A percentile compares a stretch with the other conserved stretches of the same genome.
These are phyloP conservation scores for Zoysia japonica DNA, from an alignment of 176 grass and related monocot species.

Conservation along the genomic window DNA sequence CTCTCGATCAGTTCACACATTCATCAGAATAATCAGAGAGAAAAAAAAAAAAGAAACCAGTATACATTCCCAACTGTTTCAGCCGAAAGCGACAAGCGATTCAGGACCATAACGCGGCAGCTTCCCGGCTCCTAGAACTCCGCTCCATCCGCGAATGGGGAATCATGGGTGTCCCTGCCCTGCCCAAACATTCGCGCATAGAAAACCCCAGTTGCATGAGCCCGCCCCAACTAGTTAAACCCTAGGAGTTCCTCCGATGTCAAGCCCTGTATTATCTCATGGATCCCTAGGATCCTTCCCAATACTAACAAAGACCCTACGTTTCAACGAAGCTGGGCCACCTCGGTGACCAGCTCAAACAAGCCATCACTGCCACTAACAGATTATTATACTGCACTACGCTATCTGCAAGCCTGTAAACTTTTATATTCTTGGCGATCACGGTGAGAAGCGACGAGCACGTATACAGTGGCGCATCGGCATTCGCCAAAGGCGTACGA, in stretches of 20 bases:
- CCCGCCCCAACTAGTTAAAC: not conserved
- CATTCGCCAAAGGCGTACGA: constrained; percentile 75
- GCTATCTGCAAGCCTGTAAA: not conserved
- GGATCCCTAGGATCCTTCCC: constrained; percentile 48
- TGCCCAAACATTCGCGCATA: constrained; percentile 48
- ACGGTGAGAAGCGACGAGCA: not conserved
- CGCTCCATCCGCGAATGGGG: not conserved
- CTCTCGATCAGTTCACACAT: not conserved
- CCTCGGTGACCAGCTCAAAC: not conserved
- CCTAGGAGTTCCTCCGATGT: not conserved
- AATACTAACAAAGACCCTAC: constrained; percentile 32
- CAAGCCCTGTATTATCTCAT: not conserved
- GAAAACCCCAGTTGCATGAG: not conserved
- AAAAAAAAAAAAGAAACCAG: not conserved
- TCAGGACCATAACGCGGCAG: constrained; percentile 44
- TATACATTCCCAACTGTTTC: not conserved
- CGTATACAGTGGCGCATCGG: constrained; percentile 50
- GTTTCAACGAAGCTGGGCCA: not conserved
- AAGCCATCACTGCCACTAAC: not conserved
- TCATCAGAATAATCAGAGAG: not conserved
- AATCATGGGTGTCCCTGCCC: constrained; percentile 22
- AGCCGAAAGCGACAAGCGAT: constrained; percentile 28
- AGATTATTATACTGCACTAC: not conserved
- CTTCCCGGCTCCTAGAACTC: constrained; percentile 39
- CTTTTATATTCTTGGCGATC: not conserved